Evolutionary conservation across 108 stramenopile species (phyloP), one percentile per base, ranked within the genome.

Genomic region (Cyclotella distinguenda): DNA sequence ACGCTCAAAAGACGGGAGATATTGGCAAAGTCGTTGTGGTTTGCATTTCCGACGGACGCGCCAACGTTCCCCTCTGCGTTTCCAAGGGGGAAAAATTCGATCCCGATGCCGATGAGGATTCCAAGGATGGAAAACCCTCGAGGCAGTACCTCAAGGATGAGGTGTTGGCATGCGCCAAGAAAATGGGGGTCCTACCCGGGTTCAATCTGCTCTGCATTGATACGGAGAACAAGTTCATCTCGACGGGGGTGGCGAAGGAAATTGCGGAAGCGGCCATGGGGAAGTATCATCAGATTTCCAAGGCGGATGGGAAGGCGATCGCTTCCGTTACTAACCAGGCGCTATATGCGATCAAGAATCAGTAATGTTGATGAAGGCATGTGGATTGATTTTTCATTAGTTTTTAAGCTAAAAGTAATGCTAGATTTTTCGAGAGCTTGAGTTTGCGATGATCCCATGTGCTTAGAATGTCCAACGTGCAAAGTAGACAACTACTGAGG

Each of bases 151-250:
- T 98, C 60, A 98, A 98, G 76, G 96, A 98, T 33, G 97, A 97
- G 66, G 95, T 96, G 12, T 46, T 98, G 42, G 94, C 94, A 6
- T 93, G 89, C 52, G 93, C 95, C 30, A 93, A 88, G 74, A 78
- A 93, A 60, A 64, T 98, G 50, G 92, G 88, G 12, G 82, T 68
- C 10, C 66, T 93, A 32, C 80, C 80, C 3, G 94, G 92, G n/a
- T 96, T 98, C 77, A 93, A 95, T 61, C 61, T 98, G 25, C 85
- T 98, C 12, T 88, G 92, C 58, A 91, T 98, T 45, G 96, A 98
- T 59, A 96, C 95, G 1, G 97, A 98, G 64, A 95, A 95, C 80
- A 96, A 96, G 70, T 98, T 98, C 66, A 95, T 97, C 63, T 88
- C 87, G 44, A 98, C 97, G 22, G 97, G 97, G 54, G 53, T 98